These are phyloP conservation scores for Gomphus sp. DNA, from an alignment of 1,284 basidiomycete species.

Conservation along the genomic window DNA sequence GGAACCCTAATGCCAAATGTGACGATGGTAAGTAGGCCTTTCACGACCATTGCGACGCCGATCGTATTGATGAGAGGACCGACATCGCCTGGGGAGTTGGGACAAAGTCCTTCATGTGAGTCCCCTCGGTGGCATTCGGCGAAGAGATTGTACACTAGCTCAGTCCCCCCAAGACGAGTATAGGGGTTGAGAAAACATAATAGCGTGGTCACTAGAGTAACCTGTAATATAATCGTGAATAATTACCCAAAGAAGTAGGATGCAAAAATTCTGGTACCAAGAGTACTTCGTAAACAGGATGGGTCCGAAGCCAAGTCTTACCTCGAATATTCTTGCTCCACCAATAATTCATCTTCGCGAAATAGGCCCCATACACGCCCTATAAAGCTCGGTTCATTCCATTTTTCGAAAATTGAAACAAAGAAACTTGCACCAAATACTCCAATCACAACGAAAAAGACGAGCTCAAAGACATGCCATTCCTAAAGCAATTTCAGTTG, in stretches of 20 bases:
- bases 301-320: conserved; percentile 68
- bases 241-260: not conserved
- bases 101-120: conserved; percentile 65
- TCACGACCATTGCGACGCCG: conserved; percentile 69
- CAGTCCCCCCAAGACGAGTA: conserved; percentile 90
- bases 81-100: conserved; percentile 57
- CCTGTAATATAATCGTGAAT: conserved; percentile 31
- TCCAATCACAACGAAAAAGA: conserved; percentile 81
- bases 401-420: not conserved
- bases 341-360: conserved; percentile 85
- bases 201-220: conserved; percentile 67
- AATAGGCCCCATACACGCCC: conserved; percentile 92
- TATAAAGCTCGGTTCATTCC: conserved; percentile 18
- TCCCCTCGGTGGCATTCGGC: conserved; percentile 67
- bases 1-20: conserved; percentile 94
- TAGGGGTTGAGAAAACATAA: conserved; percentile 87
- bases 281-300: conserved; percentile 82
- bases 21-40: conserved; percentile 76
- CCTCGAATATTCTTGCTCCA: conserved; percentile 83
- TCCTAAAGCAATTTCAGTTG: conserved; percentile 39
- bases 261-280: conserved; percentile 42
- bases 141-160: conserved; percentile 89
- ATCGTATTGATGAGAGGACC: conserved; percentile 63
- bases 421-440: conserved; percentile 62
- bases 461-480: conserved; percentile 80